phyloP scores from a whole-genome alignment of 192 early-diverging fungal species.

The Chytriomyces sp. region DNA sequence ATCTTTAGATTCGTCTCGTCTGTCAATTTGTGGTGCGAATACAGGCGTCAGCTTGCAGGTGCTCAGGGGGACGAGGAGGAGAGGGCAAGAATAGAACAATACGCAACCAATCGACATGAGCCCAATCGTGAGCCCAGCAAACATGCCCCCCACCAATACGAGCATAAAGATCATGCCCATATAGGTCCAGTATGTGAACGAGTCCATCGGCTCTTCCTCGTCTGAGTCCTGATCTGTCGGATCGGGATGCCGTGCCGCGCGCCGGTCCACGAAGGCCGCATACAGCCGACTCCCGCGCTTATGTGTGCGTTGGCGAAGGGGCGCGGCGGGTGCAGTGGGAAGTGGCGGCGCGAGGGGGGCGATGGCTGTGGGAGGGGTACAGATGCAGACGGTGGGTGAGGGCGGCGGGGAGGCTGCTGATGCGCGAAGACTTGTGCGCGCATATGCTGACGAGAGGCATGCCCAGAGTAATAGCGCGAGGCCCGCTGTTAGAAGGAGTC shows the following conservation, averaged over 20 bases:
- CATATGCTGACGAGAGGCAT: too few relatives aligned
- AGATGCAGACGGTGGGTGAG: neutral
- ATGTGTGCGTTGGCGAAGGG: too few relatives aligned
- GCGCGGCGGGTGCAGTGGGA: too few relatives aligned
- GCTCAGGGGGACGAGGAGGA: neutral
- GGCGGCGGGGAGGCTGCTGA: too few relatives aligned
- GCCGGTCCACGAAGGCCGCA: too few relatives aligned
- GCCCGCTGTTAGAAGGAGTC: too few relatives aligned
- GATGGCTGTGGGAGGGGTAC: neutral
- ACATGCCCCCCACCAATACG: constrained; percentile 78
- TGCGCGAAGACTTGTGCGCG: too few relatives aligned
- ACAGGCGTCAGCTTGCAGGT: constrained; percentile 55
- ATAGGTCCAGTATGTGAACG: constrained; percentile 1
- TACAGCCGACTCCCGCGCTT: too few relatives aligned
- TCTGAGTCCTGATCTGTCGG: too few relatives aligned
- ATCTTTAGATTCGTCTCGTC: constrained; percentile 72
- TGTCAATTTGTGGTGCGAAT: constrained; percentile 70
- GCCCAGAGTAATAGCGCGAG: too few relatives aligned
- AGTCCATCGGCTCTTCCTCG: constrained; percentile 2
- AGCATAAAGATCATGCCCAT: constrained; percentile 54
- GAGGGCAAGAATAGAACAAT: neutral
- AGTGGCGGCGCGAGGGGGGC: neutral
- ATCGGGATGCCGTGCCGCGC: too few relatives aligned
- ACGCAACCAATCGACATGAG: constrained; percentile 29
- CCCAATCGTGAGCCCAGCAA: constrained; percentile 61